Base-by-base conservation (phyloP, 192 early-diverging fungal species). In the Mortierella claussenii region DNA sequence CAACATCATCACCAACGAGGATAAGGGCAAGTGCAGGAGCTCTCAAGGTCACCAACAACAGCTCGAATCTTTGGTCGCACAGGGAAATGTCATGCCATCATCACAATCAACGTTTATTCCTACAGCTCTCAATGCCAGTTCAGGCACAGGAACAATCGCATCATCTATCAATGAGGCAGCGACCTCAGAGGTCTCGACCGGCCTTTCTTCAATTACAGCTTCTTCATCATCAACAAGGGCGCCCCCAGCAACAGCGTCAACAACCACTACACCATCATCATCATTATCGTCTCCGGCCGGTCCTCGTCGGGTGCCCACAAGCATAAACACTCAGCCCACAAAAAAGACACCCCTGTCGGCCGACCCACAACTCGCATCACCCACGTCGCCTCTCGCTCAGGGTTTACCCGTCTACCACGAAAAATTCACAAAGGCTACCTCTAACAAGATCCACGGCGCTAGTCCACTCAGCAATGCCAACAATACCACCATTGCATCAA, bases 381-480 rank as follows among this genome's bases (percentile, higher is more conserved):
- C 63, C 18, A 49, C 24, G 24, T 36, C 15, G 24, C 26, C 56
- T 12, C 40, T 54, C 8, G 36, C 66, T 10, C 27, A 40, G 43
- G 67, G 58, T 30, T 49, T 69, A 33, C 67, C 67, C 27, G 21
- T 36, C 6, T 69, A 60, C 31, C 67, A 69, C 21, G 67, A 60
- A 20, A 69, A 55, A 21, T 60, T 60, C 44, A 55, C 52, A 21
- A 65, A 65, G 44, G 62, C 37, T 4, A 24, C 62, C 20, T 45
- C 37, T 7, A 26, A 26, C 13, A 60, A 69, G 48, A 34, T 53
- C 18, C 67, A 69, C 42, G 67, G 67, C 15, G 49, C 67, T n/a
- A 60, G 50, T 28, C 58, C 56, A 8, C 48, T 69, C 6, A 60
- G 67, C 44, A 69, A 69, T 32, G 33, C 36, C 13, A 50, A 52